phyloP scores from a whole-genome alignment of 2,329 filamentous ascomycete species.

The Ophiocordyceps camponoti-leonardi region DNA sequence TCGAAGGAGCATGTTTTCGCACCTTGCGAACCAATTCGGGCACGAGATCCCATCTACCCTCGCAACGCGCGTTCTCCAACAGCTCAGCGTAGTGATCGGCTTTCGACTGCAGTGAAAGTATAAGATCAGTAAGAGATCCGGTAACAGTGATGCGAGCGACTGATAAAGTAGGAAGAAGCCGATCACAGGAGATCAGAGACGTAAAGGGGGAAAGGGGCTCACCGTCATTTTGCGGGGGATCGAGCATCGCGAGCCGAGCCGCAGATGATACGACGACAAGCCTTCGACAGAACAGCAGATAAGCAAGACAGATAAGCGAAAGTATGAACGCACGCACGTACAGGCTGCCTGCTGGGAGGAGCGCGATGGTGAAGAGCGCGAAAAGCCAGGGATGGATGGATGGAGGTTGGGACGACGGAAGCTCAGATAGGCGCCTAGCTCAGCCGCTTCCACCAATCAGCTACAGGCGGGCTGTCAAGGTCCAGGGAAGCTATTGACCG shows the following conservation, averaged over 20 bases:
- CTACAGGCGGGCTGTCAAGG: neutral
- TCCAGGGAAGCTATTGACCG: too few relatives aligned
- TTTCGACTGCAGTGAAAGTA: slow-evolving; percentile 39
- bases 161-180: neutral
- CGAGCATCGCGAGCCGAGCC: neutral
- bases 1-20: slow-evolving; percentile 77
- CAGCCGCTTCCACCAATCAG: neutral
- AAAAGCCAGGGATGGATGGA: neutral
- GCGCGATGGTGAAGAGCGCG: neutral
- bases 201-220: slow-evolving; percentile 5
- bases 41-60: slow-evolving; percentile 72
- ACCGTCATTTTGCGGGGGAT: slow-evolving; percentile 17
- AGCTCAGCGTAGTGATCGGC: slow-evolving; percentile 64
- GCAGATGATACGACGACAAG: neutral
- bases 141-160: too few relatives aligned
- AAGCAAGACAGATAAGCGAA: too few relatives aligned
- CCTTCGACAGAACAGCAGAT: neutral
- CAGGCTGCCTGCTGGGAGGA: too few relatives aligned
- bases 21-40: slow-evolving; percentile 86
- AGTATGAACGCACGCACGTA: too few relatives aligned
- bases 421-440: neutral
- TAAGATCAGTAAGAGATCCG: too few relatives aligned
- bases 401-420: neutral
- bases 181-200: neutral
- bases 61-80: slow-evolving; percentile 74